Conservation (phyloP, 2,329 filamentous ascomycete species). For the Nothopassalora personata region DNA sequence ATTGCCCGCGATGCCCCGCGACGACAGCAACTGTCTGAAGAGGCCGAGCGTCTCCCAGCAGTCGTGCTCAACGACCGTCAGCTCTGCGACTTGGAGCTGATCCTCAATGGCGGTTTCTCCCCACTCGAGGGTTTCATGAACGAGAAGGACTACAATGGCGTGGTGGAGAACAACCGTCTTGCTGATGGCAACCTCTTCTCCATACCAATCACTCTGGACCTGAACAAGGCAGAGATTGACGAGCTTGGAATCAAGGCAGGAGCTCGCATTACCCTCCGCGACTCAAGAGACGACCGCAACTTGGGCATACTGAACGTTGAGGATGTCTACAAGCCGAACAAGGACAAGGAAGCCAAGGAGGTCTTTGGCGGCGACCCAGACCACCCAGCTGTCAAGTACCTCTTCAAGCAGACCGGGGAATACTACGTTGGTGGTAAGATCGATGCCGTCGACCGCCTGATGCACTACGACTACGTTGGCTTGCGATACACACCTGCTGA, state of each 20-base stretch:
- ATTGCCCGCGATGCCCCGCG: slow-evolving; percentile 85
- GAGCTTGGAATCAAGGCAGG: slow-evolving; percentile 71
- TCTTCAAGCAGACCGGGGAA: slow-evolving; percentile 73
- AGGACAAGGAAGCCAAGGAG: slow-evolving; percentile 82
- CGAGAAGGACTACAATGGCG: slow-evolving; percentile 92
- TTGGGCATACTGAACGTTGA: slow-evolving; percentile 93
- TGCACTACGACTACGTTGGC: slow-evolving; percentile 98
- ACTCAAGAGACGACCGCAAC: slow-evolving; percentile 94
- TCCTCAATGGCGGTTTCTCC: slow-evolving; percentile 96
- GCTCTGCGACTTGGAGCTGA: slow-evolving; percentile 94
- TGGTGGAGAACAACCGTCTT: slow-evolving; percentile 83
- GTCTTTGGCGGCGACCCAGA: slow-evolving; percentile 90
- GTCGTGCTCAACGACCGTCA: slow-evolving; percentile 86
- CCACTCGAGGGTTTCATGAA: slow-evolving; percentile 98
- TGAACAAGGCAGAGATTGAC: slow-evolving; percentile 69
- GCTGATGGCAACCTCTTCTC: slow-evolving; percentile 85
- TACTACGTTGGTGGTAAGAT: slow-evolving; percentile 95
- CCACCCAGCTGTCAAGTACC: slow-evolving; percentile 84
- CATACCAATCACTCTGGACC: slow-evolving; percentile 94
- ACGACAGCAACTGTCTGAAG: slow-evolving; percentile 69
- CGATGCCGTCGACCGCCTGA: slow-evolving; percentile 87
- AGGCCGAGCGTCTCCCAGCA: slow-evolving; percentile 82
- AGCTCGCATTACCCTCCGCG: slow-evolving; percentile 78
- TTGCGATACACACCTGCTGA: slow-evolving; percentile 93
- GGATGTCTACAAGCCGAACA: slow-evolving; percentile 92